Base-by-base conservation (phyloP, 1,284 basidiomycete species). In the Malassezia globosa region DNA sequence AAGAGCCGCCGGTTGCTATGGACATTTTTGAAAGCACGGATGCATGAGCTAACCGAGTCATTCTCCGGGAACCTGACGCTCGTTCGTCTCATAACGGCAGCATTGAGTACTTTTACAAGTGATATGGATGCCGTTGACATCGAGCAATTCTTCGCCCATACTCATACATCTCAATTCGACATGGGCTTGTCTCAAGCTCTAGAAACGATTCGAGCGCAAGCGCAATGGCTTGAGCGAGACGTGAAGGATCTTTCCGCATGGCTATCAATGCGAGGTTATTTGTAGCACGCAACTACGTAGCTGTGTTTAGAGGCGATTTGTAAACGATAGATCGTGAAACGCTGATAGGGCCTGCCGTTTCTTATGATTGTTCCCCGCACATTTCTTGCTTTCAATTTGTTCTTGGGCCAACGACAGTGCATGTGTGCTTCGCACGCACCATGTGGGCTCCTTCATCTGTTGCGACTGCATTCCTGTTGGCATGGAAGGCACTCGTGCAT, bases 81-180 rank as follows among this genome's bases (percentile, higher is more conserved):
- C 35, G 58, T 55, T 22, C 42, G 66, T 29, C 59, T 75, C 23
- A 64, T 72, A 34, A 54, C 65, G 80, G 74, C 75, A 47, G 75
- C 81, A 7, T 80, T 87, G 72, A 73, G 74, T 26, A 72, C 74
- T 33, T 76, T 94, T 53, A 80, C 82, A n/a, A 80, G 78, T 14
- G 75, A 82, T 58, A 73, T 81, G 58, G 89, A 94, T 73, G 78
- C 81, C 21, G 72, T 80, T 42, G 76, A 76, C 5, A 77, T 81
- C 19, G 79, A 80, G 43, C 76, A 72, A 4, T 66, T 60, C 50
- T 89, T 85, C 76, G 76, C 73, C 60, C 51, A 50, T 36, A 65
- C 55, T 61, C 22, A 26, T 11, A 62, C 53, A 26, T 46, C 47
- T 27, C 75, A 74, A 60, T 77, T 72, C 72, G 75, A 77, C 55